Base-by-base conservation (phyloP, 1,284 basidiomycete species). In the Tremellales sp. region DNA sequence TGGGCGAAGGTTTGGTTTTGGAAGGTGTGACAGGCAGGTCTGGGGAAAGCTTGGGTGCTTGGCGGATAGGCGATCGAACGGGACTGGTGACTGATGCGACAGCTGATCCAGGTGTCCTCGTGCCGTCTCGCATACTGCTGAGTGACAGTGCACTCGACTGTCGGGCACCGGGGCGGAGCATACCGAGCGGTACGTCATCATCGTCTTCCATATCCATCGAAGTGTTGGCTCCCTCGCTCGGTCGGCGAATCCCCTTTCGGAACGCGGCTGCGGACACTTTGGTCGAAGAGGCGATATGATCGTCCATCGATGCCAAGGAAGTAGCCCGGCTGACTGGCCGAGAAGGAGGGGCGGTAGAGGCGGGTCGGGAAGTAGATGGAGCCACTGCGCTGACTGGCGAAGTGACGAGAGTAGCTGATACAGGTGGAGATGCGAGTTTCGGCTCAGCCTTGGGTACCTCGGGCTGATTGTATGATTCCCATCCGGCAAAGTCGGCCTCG, bases 241-340 rank as follows among this genome's bases (percentile, higher is more conserved):
- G 64, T 12, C 70, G 50, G 13, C 70, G 50, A 11, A 70, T 59
- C 0, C 60, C 63, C 45, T 60, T 62, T 39, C 66, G 48, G 54
- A 72, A 72, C 0, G 67, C 68, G 1, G 62, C 70, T 8, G 64
- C 64, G 22, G 60, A 64, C 40, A 71, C 59, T 26, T 59, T 51
- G 24, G 51, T 60, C 3, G 61, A 51, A 3, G 55, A 44, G 17
- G 51, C 51, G 23, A 50, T 44, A 5, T 57, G 40, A 12, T 66
- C 64, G 40, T 64, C 62, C 6, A 49, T 21, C 5, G 58, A 61
- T 0, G 53, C 51, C 3, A 62, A 33, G 1, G 66, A 66, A 3
- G 55, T 56, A 0, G 70, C 60, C 1, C 60, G 53, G 41, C 64
- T 67, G 1, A 64, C 52, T 11, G 62, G 66, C 7, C 70, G 56